A percentile compares a stretch with the other conserved stretches of the same genome.
These are phyloP conservation scores for Microsporum audouinii DNA, from an alignment of 2,329 filamentous ascomycete species.

Conservation along the genomic window DNA sequence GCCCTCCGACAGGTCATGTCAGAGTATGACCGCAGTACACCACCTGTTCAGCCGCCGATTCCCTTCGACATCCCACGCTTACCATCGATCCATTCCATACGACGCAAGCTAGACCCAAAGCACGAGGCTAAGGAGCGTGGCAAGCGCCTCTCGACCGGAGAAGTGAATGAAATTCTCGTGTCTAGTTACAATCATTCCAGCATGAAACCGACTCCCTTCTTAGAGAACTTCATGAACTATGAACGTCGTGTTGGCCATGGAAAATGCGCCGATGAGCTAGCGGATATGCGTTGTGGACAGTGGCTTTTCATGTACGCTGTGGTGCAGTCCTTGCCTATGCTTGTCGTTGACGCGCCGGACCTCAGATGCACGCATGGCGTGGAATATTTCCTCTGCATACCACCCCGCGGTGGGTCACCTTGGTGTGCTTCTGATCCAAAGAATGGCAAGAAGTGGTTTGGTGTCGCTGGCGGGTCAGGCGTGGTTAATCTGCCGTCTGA, in stretches of 20 bases:
- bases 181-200: conserved; percentile 71
- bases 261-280: conserved; percentile 35
- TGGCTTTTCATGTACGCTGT: conserved; percentile 43
- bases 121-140: conserved; percentile 59
- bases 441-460: conserved; percentile 38
- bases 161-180: conserved; percentile 64
- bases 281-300: conserved; percentile 39
- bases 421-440: conserved; percentile 39
- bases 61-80: conserved; percentile 78
- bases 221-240: conserved; percentile 39
- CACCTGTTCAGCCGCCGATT: conserved; percentile 80
- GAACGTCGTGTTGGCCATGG: conserved; percentile 35
- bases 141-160: conserved; percentile 64
- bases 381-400: conserved; percentile 41
- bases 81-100: conserved; percentile 56
- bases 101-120: conserved; percentile 59
- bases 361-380: conserved; percentile 35
- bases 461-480: conserved; percentile 50
- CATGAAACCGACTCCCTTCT: conserved; percentile 38
- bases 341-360: conserved; percentile 40
- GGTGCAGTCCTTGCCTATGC: conserved; percentile 38
- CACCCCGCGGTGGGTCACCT: conserved; percentile 38
- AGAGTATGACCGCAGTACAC: conserved; percentile 80
- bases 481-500: conserved; percentile 53
- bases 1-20: conserved; percentile 68